Percentiles rank a stretch among this genome's conserved stretches.
Evolutionary conservation across 768 basidiomycete species (phyloP).

Genomic region (Rhodotorula babjevae): DNA sequence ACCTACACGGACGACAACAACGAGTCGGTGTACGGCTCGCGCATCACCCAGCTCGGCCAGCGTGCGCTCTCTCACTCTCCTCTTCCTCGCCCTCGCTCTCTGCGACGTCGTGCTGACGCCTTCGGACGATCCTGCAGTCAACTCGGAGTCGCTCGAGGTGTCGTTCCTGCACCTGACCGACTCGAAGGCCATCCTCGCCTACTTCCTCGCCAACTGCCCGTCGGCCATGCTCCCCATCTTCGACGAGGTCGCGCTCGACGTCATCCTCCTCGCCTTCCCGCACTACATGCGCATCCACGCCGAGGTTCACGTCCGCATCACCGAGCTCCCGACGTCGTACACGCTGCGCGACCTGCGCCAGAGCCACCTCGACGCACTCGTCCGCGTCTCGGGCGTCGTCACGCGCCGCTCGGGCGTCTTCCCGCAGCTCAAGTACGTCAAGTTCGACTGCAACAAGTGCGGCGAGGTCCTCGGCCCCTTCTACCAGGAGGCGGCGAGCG

Average conservation of each 20-base stretch:
- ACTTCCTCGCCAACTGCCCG: conserved; percentile 94
- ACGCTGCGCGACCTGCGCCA: conserved; percentile 92
- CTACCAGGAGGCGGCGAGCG: conserved; percentile 92
- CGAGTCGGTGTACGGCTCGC: conserved; percentile 85
- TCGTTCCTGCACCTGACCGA: conserved; percentile 90
- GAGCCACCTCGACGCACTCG: conserved; percentile 85
- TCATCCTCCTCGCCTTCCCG: conserved; percentile 92
- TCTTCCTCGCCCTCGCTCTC: conserved; percentile 3
- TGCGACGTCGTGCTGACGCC: not conserved
- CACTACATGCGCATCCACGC: conserved; percentile 94
- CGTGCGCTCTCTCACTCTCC: conserved; percentile 53
- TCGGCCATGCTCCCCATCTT: conserved; percentile 88
- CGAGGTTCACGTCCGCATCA: conserved; percentile 94
- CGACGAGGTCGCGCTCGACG: conserved; percentile 88
- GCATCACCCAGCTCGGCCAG: conserved; percentile 90
- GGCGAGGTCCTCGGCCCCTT: conserved; percentile 91
- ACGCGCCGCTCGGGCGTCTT: conserved; percentile 93
- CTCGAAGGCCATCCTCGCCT: conserved; percentile 91
- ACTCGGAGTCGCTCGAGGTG: conserved; percentile 94
- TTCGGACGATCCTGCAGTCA: conserved; percentile 57
- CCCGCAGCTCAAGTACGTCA: conserved; percentile 98
- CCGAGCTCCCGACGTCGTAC: conserved; percentile 81
- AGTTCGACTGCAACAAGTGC: conserved; percentile 95
- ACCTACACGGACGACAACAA: conserved; percentile 91
- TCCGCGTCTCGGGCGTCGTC: conserved; percentile 91